These are phyloP conservation scores for Fomitopsis schrenkii DNA, from an alignment of 1,284 basidiomycete species.

Conservation along the genomic window DNA sequence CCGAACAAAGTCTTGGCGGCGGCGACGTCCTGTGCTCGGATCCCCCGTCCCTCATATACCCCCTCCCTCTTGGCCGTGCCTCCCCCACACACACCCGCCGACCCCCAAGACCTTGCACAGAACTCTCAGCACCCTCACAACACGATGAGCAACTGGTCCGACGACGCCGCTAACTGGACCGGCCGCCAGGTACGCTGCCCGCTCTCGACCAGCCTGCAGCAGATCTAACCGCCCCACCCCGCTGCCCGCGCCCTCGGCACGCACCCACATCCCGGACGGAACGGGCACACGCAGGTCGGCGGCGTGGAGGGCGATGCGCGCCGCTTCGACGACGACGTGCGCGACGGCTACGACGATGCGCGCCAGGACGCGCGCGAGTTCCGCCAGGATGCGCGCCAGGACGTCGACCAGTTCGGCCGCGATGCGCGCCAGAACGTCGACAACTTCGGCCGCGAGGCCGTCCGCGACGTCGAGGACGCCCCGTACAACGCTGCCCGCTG, in stretches of 20 bases:
- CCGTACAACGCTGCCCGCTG: neutral
- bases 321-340: conserved; percentile 1
- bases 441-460: neutral
- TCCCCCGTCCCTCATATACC: neutral
- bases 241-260: neutral
- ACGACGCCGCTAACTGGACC: neutral
- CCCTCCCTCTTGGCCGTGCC: neutral
- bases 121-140: neutral
- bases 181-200: neutral
- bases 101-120: neutral
- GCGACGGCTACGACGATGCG: neutral
- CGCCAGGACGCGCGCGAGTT: neutral
- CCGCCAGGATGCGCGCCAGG: neutral
- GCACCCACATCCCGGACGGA: no score
- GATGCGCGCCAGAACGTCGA: neutral
- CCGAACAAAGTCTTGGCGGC: neutral
- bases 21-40: neutral
- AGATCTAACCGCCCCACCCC: neutral
- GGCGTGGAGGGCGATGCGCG: neutral
- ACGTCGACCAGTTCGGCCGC: neutral
- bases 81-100: neutral
- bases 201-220: neutral
- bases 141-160: neutral
- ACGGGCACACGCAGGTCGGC: neutral
- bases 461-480: neutral